phyloP scores from a whole-genome alignment of 2,329 filamentous ascomycete species.

The Cercospora janseana region DNA sequence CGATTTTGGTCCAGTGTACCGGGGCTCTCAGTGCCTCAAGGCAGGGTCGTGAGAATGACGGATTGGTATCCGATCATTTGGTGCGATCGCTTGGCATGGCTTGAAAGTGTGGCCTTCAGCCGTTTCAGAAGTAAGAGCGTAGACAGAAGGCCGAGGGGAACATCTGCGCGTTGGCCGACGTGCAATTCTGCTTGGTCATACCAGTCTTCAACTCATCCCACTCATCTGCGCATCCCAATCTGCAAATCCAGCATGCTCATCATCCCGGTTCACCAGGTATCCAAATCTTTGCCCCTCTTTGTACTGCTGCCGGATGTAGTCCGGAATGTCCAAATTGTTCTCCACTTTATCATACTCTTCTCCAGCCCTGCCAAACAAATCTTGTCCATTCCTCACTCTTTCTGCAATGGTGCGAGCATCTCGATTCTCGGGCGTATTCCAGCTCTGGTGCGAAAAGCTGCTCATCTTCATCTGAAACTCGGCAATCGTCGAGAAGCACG shows the following conservation, averaged over 20 bases:
- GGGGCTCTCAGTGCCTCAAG: no score
- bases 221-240: conserved; percentile 20
- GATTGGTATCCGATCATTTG: no score
- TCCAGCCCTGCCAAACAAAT: conserved; percentile 56
- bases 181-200: background rate
- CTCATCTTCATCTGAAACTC: conserved; percentile 58
- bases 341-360: conserved; percentile 52
- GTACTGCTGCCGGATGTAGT: conserved; percentile 40
- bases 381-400: conserved; percentile 52
- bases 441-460: conserved; percentile 55
- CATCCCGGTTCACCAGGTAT: conserved; percentile 43
- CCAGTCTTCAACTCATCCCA: background rate
- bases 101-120: no score
- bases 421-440: conserved; percentile 52
- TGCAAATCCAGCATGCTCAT: conserved; percentile 40
- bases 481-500: conserved; percentile 57
- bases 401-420: conserved; percentile 51
- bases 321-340: conserved; percentile 53
- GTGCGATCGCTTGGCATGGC: no score
- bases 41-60: no score
- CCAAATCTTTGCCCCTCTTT: conserved; percentile 32
- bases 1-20: no score
- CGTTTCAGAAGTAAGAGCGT: no score
- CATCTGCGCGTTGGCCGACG: no score
- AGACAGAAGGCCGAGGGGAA: no score